Conservation (phyloP, 805 yeast genomes). For the Hanseniaspora taiwanica region DNA sequence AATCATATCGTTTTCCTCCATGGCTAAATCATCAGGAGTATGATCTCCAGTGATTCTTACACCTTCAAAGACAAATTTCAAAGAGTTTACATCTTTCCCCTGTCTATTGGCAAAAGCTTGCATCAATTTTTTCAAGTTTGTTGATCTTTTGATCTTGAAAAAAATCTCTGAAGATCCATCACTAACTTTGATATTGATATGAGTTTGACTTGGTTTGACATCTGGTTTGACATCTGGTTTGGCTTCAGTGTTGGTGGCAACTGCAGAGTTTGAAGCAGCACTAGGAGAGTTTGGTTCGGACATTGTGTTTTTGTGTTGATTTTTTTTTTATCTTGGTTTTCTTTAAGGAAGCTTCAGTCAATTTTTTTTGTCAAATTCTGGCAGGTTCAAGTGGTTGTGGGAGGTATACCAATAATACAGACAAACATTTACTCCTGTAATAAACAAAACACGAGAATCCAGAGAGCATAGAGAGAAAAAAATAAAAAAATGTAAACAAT, state of each 20-base stretch:
- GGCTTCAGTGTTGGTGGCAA: slow-evolving; percentile 13
- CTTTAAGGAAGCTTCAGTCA: slow-evolving; percentile 27
- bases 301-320: slow-evolving; percentile 1
- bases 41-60: slow-evolving; percentile 76
- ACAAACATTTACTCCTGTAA: no score
- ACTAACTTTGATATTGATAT: slow-evolving; percentile 84
- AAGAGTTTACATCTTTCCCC: slow-evolving; percentile 70
- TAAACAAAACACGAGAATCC: no score
- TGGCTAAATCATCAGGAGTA: slow-evolving; percentile 85
- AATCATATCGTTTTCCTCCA: slow-evolving; percentile 91
- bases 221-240: slow-evolving; percentile 33
- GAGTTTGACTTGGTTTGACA: slow-evolving; percentile 51
- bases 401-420: not conserved
- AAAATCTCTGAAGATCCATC: slow-evolving; percentile 90
- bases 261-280: not conserved
- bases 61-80: slow-evolving; percentile 90
- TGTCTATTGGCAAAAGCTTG: slow-evolving; percentile 97
- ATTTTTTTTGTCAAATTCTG: not conserved
- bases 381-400: not conserved
- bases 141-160: slow-evolving; percentile 86
- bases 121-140: slow-evolving; percentile 88
- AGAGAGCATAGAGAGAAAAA: no score
- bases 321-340: slow-evolving; percentile 25
- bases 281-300: not conserved
- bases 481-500: no score